Base-by-base conservation (phyloP, 129 eudicot species). In the Solidago caesia region DNA sequence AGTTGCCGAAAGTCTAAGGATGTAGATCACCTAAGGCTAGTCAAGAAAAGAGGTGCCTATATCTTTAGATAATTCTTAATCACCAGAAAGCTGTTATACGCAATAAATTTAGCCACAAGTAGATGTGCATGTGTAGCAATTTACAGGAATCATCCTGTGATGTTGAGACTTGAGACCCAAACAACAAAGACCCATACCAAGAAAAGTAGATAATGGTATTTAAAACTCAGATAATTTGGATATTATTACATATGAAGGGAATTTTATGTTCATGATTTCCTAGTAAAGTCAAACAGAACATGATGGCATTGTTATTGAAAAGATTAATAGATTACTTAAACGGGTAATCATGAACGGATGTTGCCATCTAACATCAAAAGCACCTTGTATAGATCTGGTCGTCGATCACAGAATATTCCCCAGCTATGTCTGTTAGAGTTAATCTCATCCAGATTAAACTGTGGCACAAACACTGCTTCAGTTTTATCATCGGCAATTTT, bases 401-500 rank as follows among this genome's bases (percentile, higher is more conserved):
- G 92, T 21, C 99, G 85, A 79, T 95, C 99, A 16, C 99, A 92
- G 64, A 91, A 95, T 39, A 95, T 70, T 26, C 99, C 99, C 99
- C 99, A 95, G 70, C 99, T 82, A 60, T 82, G 80, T 76, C 97
- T 84, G 82, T 91, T 89, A 75, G 87, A 82, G 68, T 91, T 95
- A 51, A 95, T 85, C 56, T 84, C 79, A 61, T 91, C 96, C 75
- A 95, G 84, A 79, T 95, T 97, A 78, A 95, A 95, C 56, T 84
- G 39, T 65, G 97, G 94, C 12, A 89, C 57, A 57, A 95, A 86
- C 25, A 91, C 85, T 59, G 96, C 96, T 84, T 95, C 99, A 41
- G n/a, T n/a, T n/a, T n/a, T n/a, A n/a, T n/a, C n/a, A n/a, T n/a
- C n/a, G n/a, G n/a, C n/a, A n/a, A 89, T 82, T 81, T 87, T 91